Evolutionary conservation across 129 eudicot species (phyloP).

Genomic region (Arctium lappa): DNA sequence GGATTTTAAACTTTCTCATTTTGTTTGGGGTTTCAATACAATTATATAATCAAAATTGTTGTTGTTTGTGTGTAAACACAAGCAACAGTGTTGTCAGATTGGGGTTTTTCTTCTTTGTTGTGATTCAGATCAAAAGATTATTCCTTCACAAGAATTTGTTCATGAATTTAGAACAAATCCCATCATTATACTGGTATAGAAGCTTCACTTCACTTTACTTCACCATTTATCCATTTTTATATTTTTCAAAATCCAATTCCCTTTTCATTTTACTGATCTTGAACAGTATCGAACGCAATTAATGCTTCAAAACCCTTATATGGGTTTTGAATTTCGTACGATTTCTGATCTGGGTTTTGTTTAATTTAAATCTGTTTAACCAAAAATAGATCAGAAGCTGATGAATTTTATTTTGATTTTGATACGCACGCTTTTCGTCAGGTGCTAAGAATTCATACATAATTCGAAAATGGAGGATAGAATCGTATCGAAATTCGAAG

Average conservation of each 20-base stretch:
- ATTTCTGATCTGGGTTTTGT: slow-evolving; percentile 13
- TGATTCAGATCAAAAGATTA: slow-evolving; percentile 20
- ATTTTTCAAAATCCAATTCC: neutral
- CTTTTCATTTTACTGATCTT: neutral
- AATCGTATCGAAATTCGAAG: slow-evolving; percentile 34
- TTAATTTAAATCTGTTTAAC: neutral
- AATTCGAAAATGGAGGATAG: slow-evolving; percentile 32
- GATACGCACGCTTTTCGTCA: neutral
- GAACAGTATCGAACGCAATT: neutral
- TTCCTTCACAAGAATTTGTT: slow-evolving; percentile 23
- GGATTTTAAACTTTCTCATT: slow-evolving; percentile 26
- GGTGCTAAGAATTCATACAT: neutral
- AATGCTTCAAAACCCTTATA: slow-evolving; percentile 1
- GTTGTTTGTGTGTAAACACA: neutral
- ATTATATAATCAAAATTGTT: neutral
- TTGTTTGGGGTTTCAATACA: neutral
- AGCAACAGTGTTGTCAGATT: slow-evolving; percentile 23
- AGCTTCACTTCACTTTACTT: slow-evolving; percentile 20
- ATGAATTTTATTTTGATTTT: slow-evolving; percentile 6
- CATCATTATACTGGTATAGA: slow-evolving; percentile 25
- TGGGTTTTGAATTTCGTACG: neutral
- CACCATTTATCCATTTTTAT: neutral
- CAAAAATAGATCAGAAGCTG: slow-evolving; percentile 7
- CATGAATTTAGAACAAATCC: slow-evolving; percentile 14
- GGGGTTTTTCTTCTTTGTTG: slow-evolving; percentile 27